phyloP scores from a whole-genome alignment of 345 rosid species.

The Eucalyptus cloeziana region DNA sequence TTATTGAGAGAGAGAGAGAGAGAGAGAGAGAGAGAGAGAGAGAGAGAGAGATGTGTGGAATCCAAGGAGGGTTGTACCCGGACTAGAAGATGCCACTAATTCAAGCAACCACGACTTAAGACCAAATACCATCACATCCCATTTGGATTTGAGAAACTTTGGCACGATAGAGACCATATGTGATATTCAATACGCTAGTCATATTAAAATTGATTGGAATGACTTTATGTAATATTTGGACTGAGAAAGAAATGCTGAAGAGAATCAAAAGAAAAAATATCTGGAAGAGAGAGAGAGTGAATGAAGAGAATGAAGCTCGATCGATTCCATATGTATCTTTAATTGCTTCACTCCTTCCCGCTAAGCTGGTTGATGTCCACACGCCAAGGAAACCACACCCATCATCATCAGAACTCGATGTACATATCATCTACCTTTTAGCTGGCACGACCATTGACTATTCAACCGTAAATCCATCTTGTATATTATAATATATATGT shows the following conservation, averaged over 20 bases:
- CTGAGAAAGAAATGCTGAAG: not conserved
- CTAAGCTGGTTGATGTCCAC: conserved; percentile 24
- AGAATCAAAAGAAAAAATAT: not conserved
- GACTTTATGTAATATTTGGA: not conserved
- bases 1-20: not conserved
- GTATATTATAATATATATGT: not conserved
- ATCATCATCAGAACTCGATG: not conserved
- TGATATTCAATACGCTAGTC: not conserved
- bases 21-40: not conserved
- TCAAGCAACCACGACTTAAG: conserved; percentile 49
- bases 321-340: conserved; percentile 1
- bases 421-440: not conserved
- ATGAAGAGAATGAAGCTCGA: not conserved
- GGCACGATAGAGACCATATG: not conserved
- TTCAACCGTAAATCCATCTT: conserved; percentile 2
- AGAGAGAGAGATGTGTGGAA: not conserved
- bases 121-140: conserved; percentile 45
- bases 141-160: not conserved
- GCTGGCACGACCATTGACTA: conserved; percentile 36
- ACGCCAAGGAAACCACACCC: conserved; percentile 53
- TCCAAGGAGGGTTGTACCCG: not conserved
- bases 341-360: not conserved
- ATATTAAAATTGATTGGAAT: not conserved
- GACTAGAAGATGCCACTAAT: conserved; percentile 20
- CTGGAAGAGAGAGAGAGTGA: not conserved